phyloP scores from a whole-genome alignment of 352 stramenopile genomes.

The Pythium apleroticum region DNA sequence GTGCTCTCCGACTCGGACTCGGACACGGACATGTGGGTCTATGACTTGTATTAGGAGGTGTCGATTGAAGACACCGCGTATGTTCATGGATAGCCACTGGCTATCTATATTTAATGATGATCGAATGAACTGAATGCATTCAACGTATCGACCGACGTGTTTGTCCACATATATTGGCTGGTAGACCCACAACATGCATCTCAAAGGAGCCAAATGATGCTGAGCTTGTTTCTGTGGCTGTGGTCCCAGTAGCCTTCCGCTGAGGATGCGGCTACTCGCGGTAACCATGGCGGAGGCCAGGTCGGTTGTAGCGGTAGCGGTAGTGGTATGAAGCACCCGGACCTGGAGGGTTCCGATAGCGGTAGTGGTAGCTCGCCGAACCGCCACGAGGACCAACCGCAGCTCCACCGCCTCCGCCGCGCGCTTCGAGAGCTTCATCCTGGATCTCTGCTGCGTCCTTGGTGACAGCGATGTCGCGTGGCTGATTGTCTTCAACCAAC shows the following conservation, averaged over 20 bases:
- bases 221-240: too few relatives aligned
- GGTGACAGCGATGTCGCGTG: not conserved
- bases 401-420: not conserved
- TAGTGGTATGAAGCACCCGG: not conserved
- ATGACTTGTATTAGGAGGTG: constrained; percentile 17
- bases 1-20: constrained; percentile 24
- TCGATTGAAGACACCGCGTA: constrained; percentile 13
- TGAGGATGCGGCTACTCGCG: not conserved
- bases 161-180: not conserved
- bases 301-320: not conserved
- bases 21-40: constrained; percentile 26
- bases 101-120: constrained; percentile 9
- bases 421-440: not conserved
- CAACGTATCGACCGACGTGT: not conserved
- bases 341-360: not conserved
- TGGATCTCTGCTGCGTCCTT: not conserved
- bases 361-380: not conserved
- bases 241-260: too few relatives aligned
- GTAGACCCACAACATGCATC: not conserved
- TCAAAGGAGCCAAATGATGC: not conserved
- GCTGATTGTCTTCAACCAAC: not conserved
- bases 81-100: not conserved
- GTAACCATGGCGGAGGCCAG: not conserved
- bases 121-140: not conserved
- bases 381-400: not conserved